Conservation (phyloP, 805 yeast genomes). For the Yarrowia sp. region DNA sequence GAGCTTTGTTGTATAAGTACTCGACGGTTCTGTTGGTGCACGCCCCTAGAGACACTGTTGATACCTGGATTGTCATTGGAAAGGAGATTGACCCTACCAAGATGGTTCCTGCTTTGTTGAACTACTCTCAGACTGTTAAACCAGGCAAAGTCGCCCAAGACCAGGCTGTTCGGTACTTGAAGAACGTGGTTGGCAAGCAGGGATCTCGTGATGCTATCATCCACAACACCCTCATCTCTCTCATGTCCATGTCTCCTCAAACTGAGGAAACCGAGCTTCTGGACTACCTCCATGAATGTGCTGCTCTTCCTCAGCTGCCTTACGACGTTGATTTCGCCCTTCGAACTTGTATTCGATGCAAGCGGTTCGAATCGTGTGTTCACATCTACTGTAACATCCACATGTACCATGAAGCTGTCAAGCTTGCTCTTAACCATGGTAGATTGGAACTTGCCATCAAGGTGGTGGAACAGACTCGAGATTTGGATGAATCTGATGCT, state of each 20-base stretch:
- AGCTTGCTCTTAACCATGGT: constrained; percentile 68
- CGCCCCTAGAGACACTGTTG: constrained; percentile 71
- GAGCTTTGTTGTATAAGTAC: constrained; percentile 64
- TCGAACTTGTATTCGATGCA: constrained; percentile 69
- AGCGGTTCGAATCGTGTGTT: constrained; percentile 70
- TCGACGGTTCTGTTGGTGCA: constrained; percentile 74
- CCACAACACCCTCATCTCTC: constrained; percentile 73
- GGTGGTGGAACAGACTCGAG: constrained; percentile 53
- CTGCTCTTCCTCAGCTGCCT: constrained; percentile 40
- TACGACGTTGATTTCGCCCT: constrained; percentile 79
- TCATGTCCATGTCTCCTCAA: constrained; percentile 61
- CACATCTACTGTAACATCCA: constrained; percentile 71
- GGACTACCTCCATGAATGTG: constrained; percentile 57
- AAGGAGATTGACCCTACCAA: constrained; percentile 49
- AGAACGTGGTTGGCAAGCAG: constrained; percentile 57
- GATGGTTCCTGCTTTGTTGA: constrained; percentile 76
- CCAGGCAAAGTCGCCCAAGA: constrained; percentile 55
- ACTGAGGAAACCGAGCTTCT: constrained; percentile 58
- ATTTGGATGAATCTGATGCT: constrained; percentile 58
- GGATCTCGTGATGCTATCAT: constrained; percentile 57
- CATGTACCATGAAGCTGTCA: constrained; percentile 80
- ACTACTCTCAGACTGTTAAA: constrained; percentile 52
- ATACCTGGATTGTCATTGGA: constrained; percentile 71
- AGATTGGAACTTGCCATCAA: constrained; percentile 67
- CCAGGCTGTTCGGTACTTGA: constrained; percentile 70